A percentile compares a stretch with the other conserved stretches of the same genome.
These are phyloP conservation scores for Moesziomyces sp. DNA, from an alignment of 1,284 basidiomycete genomes.

Conservation along the genomic window DNA sequence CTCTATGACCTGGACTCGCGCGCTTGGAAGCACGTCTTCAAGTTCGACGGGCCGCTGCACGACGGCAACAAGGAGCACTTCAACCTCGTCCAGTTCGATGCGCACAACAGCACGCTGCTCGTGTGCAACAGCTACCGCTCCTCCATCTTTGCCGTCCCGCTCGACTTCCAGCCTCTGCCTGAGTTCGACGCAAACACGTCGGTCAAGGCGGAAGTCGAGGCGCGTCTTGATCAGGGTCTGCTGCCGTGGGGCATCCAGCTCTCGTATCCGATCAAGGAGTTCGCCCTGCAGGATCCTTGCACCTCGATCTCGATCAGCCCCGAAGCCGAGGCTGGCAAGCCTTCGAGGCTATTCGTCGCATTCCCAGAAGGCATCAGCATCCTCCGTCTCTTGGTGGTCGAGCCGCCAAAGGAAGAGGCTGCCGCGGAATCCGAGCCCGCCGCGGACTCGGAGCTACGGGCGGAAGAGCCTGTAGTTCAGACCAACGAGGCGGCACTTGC, in stretches of 20 bases:
- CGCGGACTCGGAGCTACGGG: neutral
- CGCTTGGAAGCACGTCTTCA: constrained; percentile 29
- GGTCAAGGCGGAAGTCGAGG: neutral
- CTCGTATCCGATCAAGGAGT: constrained; percentile 26
- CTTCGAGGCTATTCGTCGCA: constrained; percentile 22
- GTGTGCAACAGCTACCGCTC: constrained; percentile 40
- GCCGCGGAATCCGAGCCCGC: neutral
- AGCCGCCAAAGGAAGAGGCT: neutral
- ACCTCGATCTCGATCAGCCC: constrained; percentile 19
- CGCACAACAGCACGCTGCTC: constrained; percentile 14
- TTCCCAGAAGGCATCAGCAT: constrained; percentile 32
- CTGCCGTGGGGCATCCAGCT: constrained; percentile 30
- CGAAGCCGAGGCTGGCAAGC: neutral
- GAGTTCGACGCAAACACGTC: neutral
- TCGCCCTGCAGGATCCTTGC: constrained; percentile 28
- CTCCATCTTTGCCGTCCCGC: constrained; percentile 31
- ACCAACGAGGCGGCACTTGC: neutral
- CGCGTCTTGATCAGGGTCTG: constrained; percentile 6
- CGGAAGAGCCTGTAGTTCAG: neutral
- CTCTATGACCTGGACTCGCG: constrained; percentile 26
- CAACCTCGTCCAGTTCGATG: constrained; percentile 26
- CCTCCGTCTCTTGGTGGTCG: constrained; percentile 1
- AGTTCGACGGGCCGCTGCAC: constrained; percentile 13
- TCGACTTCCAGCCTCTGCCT: constrained; percentile 23
- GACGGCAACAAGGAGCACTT: constrained; percentile 19